Evolutionary conservation across 148 eudicot genomes (phyloP), one percentile per base, ranked within the genome.

Genomic region (Vaccinium vitisidaea): DNA sequence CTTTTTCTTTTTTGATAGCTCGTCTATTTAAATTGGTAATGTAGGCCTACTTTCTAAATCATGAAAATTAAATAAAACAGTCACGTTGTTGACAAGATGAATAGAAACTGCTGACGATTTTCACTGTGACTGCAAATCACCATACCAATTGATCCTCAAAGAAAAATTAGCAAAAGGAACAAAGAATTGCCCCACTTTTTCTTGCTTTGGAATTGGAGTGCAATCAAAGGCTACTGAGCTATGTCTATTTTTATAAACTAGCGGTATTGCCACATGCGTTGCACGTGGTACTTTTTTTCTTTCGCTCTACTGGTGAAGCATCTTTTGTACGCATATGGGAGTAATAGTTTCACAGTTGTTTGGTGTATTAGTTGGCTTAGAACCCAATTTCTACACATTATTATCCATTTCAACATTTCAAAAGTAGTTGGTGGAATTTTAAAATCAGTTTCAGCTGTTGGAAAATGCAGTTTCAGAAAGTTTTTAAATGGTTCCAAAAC

Each of bases 141-240:
- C 50, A 53, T 30, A 52, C 21, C 79, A 54, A 46, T 82, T 82
- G 23, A 15, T 82, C 48, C 32, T 30, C 6, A 71, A 27, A 16
- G 77, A 82, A 50, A 50, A 69, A 49, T 16, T 69, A 69, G 46
- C 46, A 5, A 23, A 67, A 25, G 61, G 25, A 80, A 61, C 9
- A 83, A 73, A 14, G 48, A 13, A 74, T 50, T 83, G 79, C 27
- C 75, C 39, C 25, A 39, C 56, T 83, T 75, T 74, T 58, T 82
- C 69, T 6, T 8, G 5, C 30, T 54, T 36, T 56, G 27, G 48
- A 56, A 49, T 36, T 30, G 23, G 56, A 32, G 9, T 7, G 70
- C 79, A 53, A 78, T 48, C n/a, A 27, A 85, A 67, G 85, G 61
- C 87, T 88, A 80, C 56, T 67, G 58, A 78, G 53, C 75, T 77